Evolutionary conservation across 2,329 filamentous ascomycete genomes (phyloP).

Genomic region (Aspergillus costaricaensis): DNA sequence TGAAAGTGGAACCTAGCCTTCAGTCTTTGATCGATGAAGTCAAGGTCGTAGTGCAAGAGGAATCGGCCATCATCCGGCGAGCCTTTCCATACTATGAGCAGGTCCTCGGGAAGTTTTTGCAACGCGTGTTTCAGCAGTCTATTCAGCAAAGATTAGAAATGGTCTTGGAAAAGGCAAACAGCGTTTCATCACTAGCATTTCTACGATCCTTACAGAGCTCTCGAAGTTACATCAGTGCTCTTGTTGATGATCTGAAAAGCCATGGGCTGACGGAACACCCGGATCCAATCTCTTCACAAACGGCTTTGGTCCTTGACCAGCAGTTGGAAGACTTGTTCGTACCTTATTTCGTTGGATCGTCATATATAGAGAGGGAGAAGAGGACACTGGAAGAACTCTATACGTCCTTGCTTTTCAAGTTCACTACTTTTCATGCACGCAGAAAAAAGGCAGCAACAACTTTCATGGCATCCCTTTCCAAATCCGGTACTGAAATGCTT

Average conservation of each 20-base stretch:
- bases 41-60: constrained; percentile 92
- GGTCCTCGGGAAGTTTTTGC: constrained; percentile 87
- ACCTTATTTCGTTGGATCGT: constrained; percentile 65
- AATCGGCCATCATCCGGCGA: constrained; percentile 93
- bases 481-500: constrained; percentile 85
- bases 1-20: constrained; percentile 85
- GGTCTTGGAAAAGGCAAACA: constrained; percentile 91
- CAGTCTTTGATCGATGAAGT: constrained; percentile 94
- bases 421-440: constrained; percentile 80
- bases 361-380: constrained; percentile 67
- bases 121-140: constrained; percentile 95
- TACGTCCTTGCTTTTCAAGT: constrained; percentile 92
- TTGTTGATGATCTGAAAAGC: constrained; percentile 90
- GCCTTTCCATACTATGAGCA: constrained; percentile 97
- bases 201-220: constrained; percentile 88
- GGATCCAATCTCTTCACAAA: constrained; percentile 84
- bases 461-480: constrained; percentile 88
- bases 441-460: constrained; percentile 86
- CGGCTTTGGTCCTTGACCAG: constrained; percentile 69
- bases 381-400: constrained; percentile 76
- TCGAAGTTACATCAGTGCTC: constrained; percentile 78
- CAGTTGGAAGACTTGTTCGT: constrained; percentile 68
- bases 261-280: constrained; percentile 96
- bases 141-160: constrained; percentile 95
- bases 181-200: constrained; percentile 88